Conservation (phyloP, 371 early-diverging fungal genomes). For the Coemansia sp. region DNA sequence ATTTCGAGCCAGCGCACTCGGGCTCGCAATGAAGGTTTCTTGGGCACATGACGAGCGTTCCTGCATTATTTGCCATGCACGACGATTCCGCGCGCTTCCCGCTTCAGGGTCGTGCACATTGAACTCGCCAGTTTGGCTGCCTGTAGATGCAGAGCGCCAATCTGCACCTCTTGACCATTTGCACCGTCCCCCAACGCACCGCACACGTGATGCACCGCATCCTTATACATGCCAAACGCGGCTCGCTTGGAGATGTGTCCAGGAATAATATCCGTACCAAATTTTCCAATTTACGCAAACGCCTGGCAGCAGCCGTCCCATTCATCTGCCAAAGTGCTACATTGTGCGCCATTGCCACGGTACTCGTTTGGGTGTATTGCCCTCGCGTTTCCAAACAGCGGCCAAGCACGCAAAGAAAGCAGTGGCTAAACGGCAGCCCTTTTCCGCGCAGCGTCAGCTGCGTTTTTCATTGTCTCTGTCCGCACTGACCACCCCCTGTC, state of each 20-base stretch:
- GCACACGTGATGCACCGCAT: not conserved
- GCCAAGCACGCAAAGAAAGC: slow-evolving; percentile 15
- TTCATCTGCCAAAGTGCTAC: too few relatives aligned
- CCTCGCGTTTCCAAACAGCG: slow-evolving; percentile 44
- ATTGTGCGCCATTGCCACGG: too few relatives aligned
- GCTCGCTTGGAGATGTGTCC: not conserved
- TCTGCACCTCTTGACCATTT: not conserved
- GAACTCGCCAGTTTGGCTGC: not conserved
- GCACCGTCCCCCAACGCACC: not conserved
- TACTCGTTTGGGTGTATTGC: too few relatives aligned
- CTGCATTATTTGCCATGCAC: not conserved
- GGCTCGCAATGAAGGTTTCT: not conserved
- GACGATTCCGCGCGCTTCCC: not conserved
- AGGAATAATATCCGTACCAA: too few relatives aligned
- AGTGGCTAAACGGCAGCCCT: slow-evolving; percentile 18
- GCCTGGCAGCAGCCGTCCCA: too few relatives aligned
- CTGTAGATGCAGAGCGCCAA: not conserved
- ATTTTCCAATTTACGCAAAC: too few relatives aligned
- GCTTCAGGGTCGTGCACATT: slow-evolving; percentile 1
- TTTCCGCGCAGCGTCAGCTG: slow-evolving; percentile 12
- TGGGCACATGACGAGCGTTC: not conserved
- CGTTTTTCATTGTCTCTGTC: slow-evolving; percentile 3
- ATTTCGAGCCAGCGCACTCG: not conserved
- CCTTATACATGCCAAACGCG: not conserved
- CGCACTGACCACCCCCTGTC: slow-evolving; percentile 36